Conservation (phyloP, 805 yeast genomes). For the Phaffomyces antillensis region DNA sequence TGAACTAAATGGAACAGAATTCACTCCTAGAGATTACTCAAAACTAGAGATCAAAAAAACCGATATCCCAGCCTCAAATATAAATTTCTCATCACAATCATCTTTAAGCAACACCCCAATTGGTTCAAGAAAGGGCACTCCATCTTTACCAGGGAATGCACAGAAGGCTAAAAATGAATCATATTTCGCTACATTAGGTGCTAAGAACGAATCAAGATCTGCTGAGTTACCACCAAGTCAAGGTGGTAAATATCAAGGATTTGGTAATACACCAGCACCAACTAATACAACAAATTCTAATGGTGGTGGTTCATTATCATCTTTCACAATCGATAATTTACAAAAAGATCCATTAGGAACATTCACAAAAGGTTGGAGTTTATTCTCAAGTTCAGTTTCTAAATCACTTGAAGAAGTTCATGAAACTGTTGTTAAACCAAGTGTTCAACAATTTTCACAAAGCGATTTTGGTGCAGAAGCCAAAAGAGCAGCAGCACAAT, state of each 20-base stretch:
- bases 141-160: constrained; percentile 20
- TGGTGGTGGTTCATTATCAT: constrained; percentile 38
- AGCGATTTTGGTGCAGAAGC: constrained; percentile 80
- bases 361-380: constrained; percentile 86
- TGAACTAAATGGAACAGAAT: constrained; percentile 64
- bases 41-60: constrained; percentile 25
- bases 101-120: constrained; percentile 20
- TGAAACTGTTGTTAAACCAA: constrained; percentile 87
- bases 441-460: constrained; percentile 70
- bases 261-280: constrained; percentile 73
- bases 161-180: constrained; percentile 59
- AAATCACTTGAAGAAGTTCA: constrained; percentile 82
- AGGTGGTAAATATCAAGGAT: constrained; percentile 90
- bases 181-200: constrained; percentile 76
- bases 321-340: constrained; percentile 58
- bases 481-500: constrained; percentile 89
- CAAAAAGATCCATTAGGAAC: constrained; percentile 90
- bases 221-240: constrained; percentile 82
- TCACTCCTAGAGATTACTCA: constrained; percentile 51
- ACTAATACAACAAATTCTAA: constrained; percentile 11
- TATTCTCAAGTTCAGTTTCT: constrained; percentile 78
- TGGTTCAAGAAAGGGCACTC: constrained; percentile 37
- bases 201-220: constrained; percentile 64
- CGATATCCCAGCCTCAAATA: constrained; percentile 3
- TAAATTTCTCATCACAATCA: constrained; percentile 4